phyloP scores from a whole-genome alignment of 164 flowering plant species.

The Liquidambar formosana region DNA sequence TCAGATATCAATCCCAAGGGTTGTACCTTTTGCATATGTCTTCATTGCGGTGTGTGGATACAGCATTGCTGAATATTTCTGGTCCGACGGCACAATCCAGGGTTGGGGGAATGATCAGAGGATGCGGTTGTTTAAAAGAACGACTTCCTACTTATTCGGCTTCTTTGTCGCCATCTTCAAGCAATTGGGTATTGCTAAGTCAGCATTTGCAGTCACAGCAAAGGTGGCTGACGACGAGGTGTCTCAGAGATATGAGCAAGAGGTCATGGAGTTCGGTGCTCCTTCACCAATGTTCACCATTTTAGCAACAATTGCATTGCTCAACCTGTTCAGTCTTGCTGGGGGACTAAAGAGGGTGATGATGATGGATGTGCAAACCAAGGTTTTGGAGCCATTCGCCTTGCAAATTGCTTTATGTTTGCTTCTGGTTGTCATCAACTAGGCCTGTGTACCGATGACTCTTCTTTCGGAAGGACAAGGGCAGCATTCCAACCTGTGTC shows the following conservation, averaged over 20 bases:
- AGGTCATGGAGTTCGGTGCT: constrained; percentile 38
- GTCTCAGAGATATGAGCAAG: constrained; percentile 28
- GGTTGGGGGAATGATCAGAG: constrained; percentile 36
- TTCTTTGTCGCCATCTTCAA: constrained; percentile 18
- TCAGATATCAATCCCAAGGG: constrained; percentile 55
- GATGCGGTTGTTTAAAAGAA: constrained; percentile 24
- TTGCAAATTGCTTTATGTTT: constrained; percentile 21
- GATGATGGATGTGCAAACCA: background rate
- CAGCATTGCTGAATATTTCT: constrained; percentile 33
- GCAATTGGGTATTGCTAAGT: constrained; percentile 21
- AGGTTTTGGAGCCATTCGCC: constrained; percentile 14
- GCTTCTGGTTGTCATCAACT: constrained; percentile 22
- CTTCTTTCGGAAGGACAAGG: constrained; percentile 32
- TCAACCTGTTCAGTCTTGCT: constrained; percentile 23
- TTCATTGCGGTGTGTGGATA: constrained; percentile 18
- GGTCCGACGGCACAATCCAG: constrained; percentile 29
- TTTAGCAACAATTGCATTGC: constrained; percentile 24
- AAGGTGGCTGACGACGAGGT: constrained; percentile 35
- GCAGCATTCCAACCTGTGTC: constrained; percentile 22
- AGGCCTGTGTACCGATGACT: constrained; percentile 30
- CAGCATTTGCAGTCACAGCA: constrained; percentile 25
- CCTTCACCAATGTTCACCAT: constrained; percentile 40
- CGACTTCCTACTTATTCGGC: constrained; percentile 29
- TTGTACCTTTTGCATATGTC: constrained; percentile 44
- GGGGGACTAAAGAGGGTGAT: constrained; percentile 19